Conservation (phyloP, 1,139 yeast species). For the Magnusiomyces suaveolens region DNA sequence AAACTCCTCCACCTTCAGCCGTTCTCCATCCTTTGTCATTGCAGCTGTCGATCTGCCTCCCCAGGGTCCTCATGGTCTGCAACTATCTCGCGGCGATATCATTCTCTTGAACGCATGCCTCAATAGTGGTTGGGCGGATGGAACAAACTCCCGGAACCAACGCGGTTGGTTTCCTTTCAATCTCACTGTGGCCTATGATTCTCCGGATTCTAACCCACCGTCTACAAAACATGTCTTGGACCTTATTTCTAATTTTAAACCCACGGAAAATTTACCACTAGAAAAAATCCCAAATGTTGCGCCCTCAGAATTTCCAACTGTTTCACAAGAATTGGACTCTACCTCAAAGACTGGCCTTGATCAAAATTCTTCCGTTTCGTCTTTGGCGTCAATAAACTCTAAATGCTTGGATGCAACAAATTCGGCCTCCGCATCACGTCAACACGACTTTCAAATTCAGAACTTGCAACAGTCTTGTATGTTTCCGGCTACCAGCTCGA, state of each 20-base stretch:
- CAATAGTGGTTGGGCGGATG: slow-evolving; percentile 35
- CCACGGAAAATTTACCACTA: too few species aligned
- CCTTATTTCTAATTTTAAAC: too few species aligned
- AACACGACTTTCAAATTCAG: too few species aligned
- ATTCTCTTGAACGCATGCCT: slow-evolving; percentile 48
- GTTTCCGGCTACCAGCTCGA: not conserved
- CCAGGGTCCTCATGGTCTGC: not conserved
- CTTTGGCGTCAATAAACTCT: too few species aligned
- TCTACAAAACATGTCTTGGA: not conserved
- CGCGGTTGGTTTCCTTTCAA: slow-evolving; percentile 34
- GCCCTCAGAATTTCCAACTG: too few species aligned
- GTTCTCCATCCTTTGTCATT: not conserved
- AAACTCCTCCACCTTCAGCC: too few species aligned
- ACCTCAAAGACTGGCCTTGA: too few species aligned
- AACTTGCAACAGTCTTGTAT: not conserved
- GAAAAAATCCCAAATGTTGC: too few species aligned
- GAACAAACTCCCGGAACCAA: slow-evolving; percentile 22
- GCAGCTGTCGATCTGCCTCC: not conserved
- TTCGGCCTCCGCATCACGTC: too few species aligned
- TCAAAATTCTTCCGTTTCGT: too few species aligned
- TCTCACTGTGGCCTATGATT: slow-evolving; percentile 19
- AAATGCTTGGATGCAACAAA: too few species aligned
- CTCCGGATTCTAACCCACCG: not conserved
- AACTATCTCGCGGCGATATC: slow-evolving; percentile 40
- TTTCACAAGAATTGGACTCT: too few species aligned